These are phyloP conservation scores for Fulvia fulva DNA, from an alignment of 2,329 filamentous ascomycete species.

Conservation along the genomic window DNA sequence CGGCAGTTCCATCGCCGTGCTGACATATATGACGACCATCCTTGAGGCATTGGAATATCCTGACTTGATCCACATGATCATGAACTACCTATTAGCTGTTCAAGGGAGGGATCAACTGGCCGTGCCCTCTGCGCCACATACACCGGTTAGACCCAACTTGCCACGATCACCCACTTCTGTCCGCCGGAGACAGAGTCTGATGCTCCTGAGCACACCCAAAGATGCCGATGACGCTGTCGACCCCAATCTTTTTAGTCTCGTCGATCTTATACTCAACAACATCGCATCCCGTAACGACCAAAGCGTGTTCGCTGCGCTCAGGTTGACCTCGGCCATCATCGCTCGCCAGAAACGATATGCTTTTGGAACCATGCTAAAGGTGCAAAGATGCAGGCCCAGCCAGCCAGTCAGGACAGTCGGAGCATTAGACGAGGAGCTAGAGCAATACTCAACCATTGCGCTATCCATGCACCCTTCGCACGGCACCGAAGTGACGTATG, in stretches of 20 bases:
- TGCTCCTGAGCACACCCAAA: slow-evolving; percentile 75
- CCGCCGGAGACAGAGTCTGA: slow-evolving; percentile 82
- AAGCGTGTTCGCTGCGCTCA: slow-evolving; percentile 83
- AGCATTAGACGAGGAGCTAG: slow-evolving; percentile 70
- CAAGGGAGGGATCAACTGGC: slow-evolving; percentile 50
- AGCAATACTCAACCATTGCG: slow-evolving; percentile 66
- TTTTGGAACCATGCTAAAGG: slow-evolving; percentile 69
- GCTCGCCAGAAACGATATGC: slow-evolving; percentile 86
- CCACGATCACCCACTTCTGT: slow-evolving; percentile 56
- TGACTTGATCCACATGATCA: slow-evolving; percentile 88
- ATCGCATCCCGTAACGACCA: slow-evolving; percentile 79
- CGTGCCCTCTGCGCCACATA: slow-evolving; percentile 43
- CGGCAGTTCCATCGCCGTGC: slow-evolving; percentile 90
- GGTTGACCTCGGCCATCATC: slow-evolving; percentile 79
- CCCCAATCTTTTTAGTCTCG: slow-evolving; percentile 85
- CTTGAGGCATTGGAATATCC: slow-evolving; percentile 88
- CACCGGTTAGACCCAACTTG: slow-evolving; percentile 56
- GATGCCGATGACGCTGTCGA: slow-evolving; percentile 72
- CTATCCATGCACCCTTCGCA: slow-evolving; percentile 64
- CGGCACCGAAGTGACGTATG: slow-evolving; percentile 69
- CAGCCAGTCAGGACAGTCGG: slow-evolving; percentile 63
- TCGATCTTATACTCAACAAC: slow-evolving; percentile 84
- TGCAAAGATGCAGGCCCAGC: slow-evolving; percentile 54
- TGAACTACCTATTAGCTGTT: slow-evolving; percentile 85
- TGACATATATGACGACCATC: slow-evolving; percentile 88